Evolutionary conservation across 129 eudicot genomes (phyloP), one percentile per base, ranked within the genome.

Genomic region (Saussurea involucrata): DNA sequence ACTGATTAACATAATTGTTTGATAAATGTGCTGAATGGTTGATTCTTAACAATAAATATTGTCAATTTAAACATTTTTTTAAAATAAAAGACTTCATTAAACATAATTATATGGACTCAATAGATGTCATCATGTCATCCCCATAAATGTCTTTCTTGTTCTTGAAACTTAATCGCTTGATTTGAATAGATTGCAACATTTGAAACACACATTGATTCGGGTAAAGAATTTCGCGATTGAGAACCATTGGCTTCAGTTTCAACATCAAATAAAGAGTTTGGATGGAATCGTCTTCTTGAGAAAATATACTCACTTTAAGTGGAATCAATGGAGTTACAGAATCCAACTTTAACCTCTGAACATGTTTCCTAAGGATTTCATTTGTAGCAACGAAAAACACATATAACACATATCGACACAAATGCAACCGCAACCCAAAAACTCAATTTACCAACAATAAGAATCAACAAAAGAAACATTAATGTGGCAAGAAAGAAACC

Each of bases 161-260:
- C 96, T 61, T 77, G 88, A 36, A 79, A 71, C 69, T 80, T 91
- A 65, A 77, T 57, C 2, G 72, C 68, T 63, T 91, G 92, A 74
- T 92, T 86, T 0, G 99, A 92, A 82, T 92, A 95, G 73, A 95
- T 95, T 15, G 99, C 99, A 33, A 95, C 96, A 79, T 92, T 92
- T 1, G 97, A 86, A 34, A 96, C 99, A 97, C 99, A 95, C 99
- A 95, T 92, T 97, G 96, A 95, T 77, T 95, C 97, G 34, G 99
- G 99, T 69, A 95, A 81, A 6, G 95, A 80, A 53, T 78, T 69
- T 63, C 76, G 88, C 6, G 85, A 64, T 12, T 83, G 91, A 17
- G 81, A 37, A 17, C 73, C 84, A 61, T 88, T 63, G 15, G 21
- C 65, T 46, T 76, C 92, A 22, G 78, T 85, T 44, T 90, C 97